Base-by-base conservation (phyloP, 2,329 filamentous ascomycete genomes). In the Westerdykella ornata region DNA sequence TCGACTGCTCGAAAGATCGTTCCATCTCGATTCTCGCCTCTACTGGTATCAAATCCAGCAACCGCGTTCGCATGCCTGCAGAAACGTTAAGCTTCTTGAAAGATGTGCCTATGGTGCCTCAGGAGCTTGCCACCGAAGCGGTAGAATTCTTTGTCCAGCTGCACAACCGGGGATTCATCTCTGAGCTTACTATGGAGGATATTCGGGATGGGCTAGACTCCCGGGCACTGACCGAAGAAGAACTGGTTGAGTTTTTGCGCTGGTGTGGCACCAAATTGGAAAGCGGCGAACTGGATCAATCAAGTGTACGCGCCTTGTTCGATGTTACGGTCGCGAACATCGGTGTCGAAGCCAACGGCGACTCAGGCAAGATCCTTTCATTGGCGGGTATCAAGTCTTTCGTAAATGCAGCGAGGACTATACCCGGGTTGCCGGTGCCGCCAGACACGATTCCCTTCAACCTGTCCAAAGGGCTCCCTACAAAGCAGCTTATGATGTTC, bases 21-120 rank as follows among this genome's bases (percentile, higher is more conserved):
- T 83, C 80, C 0, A 88, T 97, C 43, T 89, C 96, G 57, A 77
- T 96, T 5, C 81, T 94, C 50, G 96, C 89, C 1, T 94, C 84
- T 15, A 80, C 83, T 44, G 94, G 94, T 42, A 82, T 98, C 5
- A 73, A 96, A 40, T 80, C 84, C n/a, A 94, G 85, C 28, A 80
- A 85, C 11, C 77, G 85, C 52, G 87, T 96, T 28, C 85, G 92
- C 26, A 77, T 94, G 52, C 85, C 62, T 69, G 84, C 61, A 62
- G 85, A 71, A 72, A 78, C 82, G 32, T 65, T 84, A 31, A 81
- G 76, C 52, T 98, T 98, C 59, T 80, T 97, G 43, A 83, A 89
- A 42, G 85, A 85, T 26, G 92, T 98, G 47, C 88, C 92, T 0
- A 81, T 94, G 30, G 73, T 97, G 3, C 85, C 90, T 1, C 79